A percentile compares a stretch with the other conserved stretches of the same genome.
These are phyloP conservation scores for Calonectria ilicicola DNA, from an alignment of 2,329 filamentous ascomycete genomes.

Conservation along the genomic window DNA sequence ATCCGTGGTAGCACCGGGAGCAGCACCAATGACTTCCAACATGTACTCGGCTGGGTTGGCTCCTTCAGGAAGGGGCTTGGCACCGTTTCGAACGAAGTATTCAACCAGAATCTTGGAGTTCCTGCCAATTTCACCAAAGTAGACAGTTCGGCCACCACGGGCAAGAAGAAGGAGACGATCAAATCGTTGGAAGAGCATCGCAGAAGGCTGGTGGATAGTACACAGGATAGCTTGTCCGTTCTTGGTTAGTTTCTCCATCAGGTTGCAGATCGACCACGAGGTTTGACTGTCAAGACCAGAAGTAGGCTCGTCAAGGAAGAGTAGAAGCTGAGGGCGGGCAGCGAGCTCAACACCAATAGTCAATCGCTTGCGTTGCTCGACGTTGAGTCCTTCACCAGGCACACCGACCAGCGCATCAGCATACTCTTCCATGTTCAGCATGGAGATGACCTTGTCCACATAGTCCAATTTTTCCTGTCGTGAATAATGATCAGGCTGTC, in stretches of 20 bases:
- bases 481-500: constrained; percentile 77
- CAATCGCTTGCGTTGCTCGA: constrained; percentile 69
- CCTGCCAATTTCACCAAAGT: constrained; percentile 69
- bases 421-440: constrained; percentile 72
- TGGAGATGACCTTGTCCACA: constrained; percentile 78
- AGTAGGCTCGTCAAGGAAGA: constrained; percentile 71
- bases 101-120: constrained; percentile 51
- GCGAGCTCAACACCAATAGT: constrained; percentile 69
- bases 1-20: constrained; percentile 60
- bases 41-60: constrained; percentile 78
- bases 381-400: constrained; percentile 67
- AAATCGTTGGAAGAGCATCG: constrained; percentile 60
- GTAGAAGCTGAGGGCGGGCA: constrained; percentile 64
- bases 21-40: constrained; percentile 58
- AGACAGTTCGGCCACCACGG: constrained; percentile 71
- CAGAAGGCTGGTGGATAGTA: constrained; percentile 62
- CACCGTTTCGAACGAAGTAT: constrained; percentile 74
- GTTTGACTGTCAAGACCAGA: constrained; percentile 70
- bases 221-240: constrained; percentile 61
- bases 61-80: constrained; percentile 58
- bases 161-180: constrained; percentile 70
- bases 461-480: constrained; percentile 81
- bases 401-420: constrained; percentile 72
- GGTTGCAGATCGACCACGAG: constrained; percentile 68
- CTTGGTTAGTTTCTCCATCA: constrained; percentile 68